A percentile compares a stretch with the other conserved stretches of the same genome.
These are phyloP conservation scores for Penicillium sclerotiorum DNA, from an alignment of 2,329 filamentous ascomycete species.

Conservation along the genomic window DNA sequence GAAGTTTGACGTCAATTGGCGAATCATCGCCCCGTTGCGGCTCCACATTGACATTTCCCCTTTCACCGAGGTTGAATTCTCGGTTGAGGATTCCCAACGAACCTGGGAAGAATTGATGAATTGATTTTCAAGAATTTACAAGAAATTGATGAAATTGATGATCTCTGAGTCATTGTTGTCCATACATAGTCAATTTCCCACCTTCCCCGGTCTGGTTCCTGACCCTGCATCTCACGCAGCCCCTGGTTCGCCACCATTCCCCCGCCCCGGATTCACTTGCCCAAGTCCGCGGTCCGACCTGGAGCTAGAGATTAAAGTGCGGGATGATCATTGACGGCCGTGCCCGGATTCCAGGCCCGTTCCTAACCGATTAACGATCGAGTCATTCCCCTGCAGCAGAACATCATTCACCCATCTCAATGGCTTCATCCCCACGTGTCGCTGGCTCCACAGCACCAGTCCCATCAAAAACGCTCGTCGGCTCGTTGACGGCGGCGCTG, in stretches of 20 bases:
- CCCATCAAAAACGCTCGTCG: conserved; percentile 22
- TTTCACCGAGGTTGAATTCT: conserved; percentile 22
- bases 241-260: accelerated
- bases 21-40: conserved; percentile 12
- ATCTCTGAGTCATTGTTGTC: too few relatives aligned
- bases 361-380: not conserved
- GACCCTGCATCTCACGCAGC: too few relatives aligned
- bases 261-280: conserved; percentile 3
- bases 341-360: conserved; percentile 1
- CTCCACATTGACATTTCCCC: conserved; percentile 10
- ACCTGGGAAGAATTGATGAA: not conserved
- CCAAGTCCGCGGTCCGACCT: not conserved
- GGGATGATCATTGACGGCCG: conserved; percentile 12
- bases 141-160: not conserved
- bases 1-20: conserved; percentile 12
- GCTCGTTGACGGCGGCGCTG: conserved; percentile 36
- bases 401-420: not conserved
- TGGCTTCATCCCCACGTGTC: not conserved
- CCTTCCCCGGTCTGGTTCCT: too few relatives aligned
- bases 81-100: conserved; percentile 17
- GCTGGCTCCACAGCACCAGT: not conserved
- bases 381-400: not conserved
- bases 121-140: not conserved
- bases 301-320: conserved; percentile 15
- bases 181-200: too few relatives aligned